phyloP scores from a whole-genome alignment of 345 rosid genomes.

The Salix purpurea region DNA sequence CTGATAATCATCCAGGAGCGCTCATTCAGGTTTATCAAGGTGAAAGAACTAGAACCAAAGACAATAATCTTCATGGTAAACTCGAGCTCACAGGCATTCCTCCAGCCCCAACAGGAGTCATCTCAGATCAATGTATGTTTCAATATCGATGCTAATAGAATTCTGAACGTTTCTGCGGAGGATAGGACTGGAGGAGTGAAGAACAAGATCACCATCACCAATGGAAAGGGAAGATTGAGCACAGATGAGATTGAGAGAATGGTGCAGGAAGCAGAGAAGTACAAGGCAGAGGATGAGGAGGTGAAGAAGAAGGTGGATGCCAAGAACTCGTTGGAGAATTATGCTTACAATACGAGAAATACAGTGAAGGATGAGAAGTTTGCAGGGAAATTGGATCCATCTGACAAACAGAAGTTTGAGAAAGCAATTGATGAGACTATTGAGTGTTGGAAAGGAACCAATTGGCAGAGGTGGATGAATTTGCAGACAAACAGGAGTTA shows the following conservation, averaged over 20 bases:
- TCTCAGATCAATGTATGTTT: constrained; percentile 22
- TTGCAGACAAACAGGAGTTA: constrained; percentile 14
- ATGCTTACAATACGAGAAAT: constrained; percentile 15
- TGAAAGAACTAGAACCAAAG: constrained; percentile 12
- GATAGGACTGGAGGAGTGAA: constrained; percentile 21
- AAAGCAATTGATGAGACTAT: constrained; percentile 20
- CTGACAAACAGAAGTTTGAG: constrained; percentile 18
- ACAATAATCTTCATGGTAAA: constrained; percentile 13
- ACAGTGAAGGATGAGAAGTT: constrained; percentile 17
- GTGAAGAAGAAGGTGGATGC: constrained; percentile 24
- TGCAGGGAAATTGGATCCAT: constrained; percentile 4
- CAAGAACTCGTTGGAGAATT: constrained; percentile 13
- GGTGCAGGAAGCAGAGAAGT: constrained; percentile 22
- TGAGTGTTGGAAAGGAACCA: constrained; percentile 22
- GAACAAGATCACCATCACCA: constrained; percentile 22
- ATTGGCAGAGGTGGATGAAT: constrained; percentile 14
- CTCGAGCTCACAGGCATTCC: constrained; percentile 16
- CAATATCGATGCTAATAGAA: constrained; percentile 9
- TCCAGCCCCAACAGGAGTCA: constrained; percentile 12
- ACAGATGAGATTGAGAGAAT: constrained; percentile 15
- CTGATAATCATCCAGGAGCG: constrained; percentile 18
- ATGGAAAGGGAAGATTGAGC: constrained; percentile 16
- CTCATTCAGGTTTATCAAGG: constrained; percentile 18
- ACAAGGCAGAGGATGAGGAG: constrained; percentile 18
- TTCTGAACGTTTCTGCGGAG: constrained; percentile 15